Base-by-base conservation (phyloP, 2,329 filamentous ascomycete genomes). In the Colletotrichum horii region DNA sequence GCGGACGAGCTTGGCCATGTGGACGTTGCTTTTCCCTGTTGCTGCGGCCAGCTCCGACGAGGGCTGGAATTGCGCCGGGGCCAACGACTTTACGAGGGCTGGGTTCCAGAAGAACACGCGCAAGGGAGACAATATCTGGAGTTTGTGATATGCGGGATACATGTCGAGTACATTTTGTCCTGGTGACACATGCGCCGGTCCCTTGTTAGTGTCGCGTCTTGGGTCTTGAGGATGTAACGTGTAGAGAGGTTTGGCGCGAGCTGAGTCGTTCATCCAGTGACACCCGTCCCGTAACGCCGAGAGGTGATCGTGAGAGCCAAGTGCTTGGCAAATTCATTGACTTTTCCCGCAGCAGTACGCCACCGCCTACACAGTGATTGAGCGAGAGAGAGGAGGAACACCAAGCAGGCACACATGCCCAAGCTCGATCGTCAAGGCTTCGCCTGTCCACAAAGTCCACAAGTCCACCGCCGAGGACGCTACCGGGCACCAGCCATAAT, bases 391-490 rank as follows among this genome's bases (percentile, higher is more conserved):
- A 38, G 16, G 19, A 19, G 7, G 69, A 73, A 74, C 58, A 74
- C 26, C 32, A 69, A 73, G 56, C 26, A 60, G 58, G 43, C 43
- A 74, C 70, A 48, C 19, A 70, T 24, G 36, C 38, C 70, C 70
- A 75, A 76, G 74, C 66, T 75, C 32, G 67, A 74, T 77, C 70
- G 43, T 65, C 70, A 32, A 66, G 62, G 74, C 74, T 70, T 74
- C 58, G 70, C 43, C 15, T 69, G 56, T 48, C 64, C 73, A 60
- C 34, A 52, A 68, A 65, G 70, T 60, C 58, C 74, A 61, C 48
- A 70, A 70, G 61, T 22, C 61, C 61, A 62, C 56, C 61, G 74
- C 76, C 70, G 67, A 71, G 66, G 38, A 48, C 62, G 66, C 65
- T 61, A 58, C 52, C 28, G 48, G 6, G 38, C 36, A 19, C n/a